Base-by-base conservation (phyloP, 495 filamentous ascomycete genomes). In the Cladorrhinum samala region DNA sequence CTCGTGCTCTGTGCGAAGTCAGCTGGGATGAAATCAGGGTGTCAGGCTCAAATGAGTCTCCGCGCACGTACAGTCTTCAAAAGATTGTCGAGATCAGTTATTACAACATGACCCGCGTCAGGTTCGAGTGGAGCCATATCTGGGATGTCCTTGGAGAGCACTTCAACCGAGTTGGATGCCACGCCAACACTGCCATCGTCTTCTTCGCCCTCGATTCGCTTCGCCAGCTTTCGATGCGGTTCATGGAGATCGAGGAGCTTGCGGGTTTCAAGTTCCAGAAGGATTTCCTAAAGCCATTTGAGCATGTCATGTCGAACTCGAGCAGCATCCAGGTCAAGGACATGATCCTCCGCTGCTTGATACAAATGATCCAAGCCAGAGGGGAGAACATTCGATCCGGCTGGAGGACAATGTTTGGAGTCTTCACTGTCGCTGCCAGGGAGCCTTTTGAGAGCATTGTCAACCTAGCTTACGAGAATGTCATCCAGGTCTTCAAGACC, bases 211-310 rank as follows among this genome's bases (percentile, higher is more conserved):
- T 99, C 24, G 91, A 99, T 66, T 96, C 91, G 0, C 72, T 99
- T 37, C 83, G 93, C 30, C 93, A 99, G 67, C 75, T 99, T 37
- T 95, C 91, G 0, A 97, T 97, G 91, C 85, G 89, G 2, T 99
- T 97, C 70, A 88, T 99, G 85, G 94, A 99, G 70, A 89, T 96
- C 54, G 94, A 95, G 57, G 93, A 99, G 66, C 70, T 99, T 55
- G 88, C 93, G 0, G 94, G 95, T 58, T 99, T 99, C 82, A 96
- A 97, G 66, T 99, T 99, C 66, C 93, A 99, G 61, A 99, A 99
- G 66, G 93, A 99, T 61, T 97, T 99, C 71, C 77, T 97, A 23
- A 96, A 96, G 67, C 93, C 93, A 0, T 99, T 99, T 56, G 91
- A 97, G 70, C 88, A 96, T 68, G 89, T 99, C 60, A 95, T 97